Evolutionary conservation across 1,284 basidiomycete genomes (phyloP).

Genomic region (Pseudozyma hubeiensis): DNA sequence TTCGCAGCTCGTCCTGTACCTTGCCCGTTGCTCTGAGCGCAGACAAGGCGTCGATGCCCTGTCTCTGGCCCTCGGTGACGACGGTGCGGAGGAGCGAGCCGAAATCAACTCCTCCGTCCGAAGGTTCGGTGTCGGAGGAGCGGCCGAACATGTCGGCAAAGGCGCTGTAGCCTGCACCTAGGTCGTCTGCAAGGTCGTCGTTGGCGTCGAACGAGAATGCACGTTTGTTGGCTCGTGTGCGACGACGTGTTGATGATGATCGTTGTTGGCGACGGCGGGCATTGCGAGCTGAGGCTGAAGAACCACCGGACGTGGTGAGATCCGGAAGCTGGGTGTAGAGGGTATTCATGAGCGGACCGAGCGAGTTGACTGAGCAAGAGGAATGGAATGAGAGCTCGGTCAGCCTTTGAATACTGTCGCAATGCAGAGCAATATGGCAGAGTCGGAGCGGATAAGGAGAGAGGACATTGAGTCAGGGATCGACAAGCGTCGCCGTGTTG

Average conservation of each 20-base stretch:
- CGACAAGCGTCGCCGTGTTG: not conserved
- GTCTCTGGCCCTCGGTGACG: conserved; percentile 33
- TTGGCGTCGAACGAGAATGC: conserved; percentile 19
- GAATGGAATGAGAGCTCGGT: conserved; percentile 5
- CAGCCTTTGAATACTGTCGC: conserved; percentile 33
- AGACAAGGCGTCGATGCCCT: conserved; percentile 44
- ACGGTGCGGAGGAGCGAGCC: conserved; percentile 25
- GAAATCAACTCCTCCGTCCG: conserved; percentile 31
- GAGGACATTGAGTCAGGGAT: not conserved
- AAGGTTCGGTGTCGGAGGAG: conserved; percentile 3
- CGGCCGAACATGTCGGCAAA: conserved; percentile 39
- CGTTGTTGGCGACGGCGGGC: conserved; percentile 12
- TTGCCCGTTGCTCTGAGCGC: conserved; percentile 39
- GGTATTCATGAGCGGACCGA: conserved; percentile 39
- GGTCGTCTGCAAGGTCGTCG: conserved; percentile 25
- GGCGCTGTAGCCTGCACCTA: conserved; percentile 32
- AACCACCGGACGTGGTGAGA: conserved; percentile 1
- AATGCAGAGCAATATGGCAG: not conserved
- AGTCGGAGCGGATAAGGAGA: not conserved
- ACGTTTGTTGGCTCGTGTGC: conserved; percentile 22
- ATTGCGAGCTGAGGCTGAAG: conserved; percentile 7
- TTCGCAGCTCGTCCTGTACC: conserved; percentile 40
- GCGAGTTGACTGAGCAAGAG: conserved; percentile 22
- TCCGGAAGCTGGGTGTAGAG: conserved; percentile 44
- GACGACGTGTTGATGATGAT: conserved; percentile 15